phyloP scores from a whole-genome alignment of 495 filamentous ascomycete genomes.

The Aspergillus bertholletiae region DNA sequence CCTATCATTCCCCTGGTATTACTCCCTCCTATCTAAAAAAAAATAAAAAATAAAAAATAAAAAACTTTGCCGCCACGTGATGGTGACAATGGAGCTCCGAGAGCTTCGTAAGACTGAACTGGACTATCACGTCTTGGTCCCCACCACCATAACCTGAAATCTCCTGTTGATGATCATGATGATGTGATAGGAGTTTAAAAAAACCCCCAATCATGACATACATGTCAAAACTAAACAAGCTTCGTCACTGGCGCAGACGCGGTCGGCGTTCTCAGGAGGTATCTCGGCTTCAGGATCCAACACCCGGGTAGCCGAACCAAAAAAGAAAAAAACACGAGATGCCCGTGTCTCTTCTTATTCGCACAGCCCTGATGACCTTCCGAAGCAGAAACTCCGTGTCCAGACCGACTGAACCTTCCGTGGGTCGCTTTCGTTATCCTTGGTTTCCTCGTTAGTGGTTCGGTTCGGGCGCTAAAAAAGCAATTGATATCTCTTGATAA shows the following conservation, averaged over 20 bases:
- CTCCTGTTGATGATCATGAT: constrained; percentile 4
- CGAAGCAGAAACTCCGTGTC: neutral
- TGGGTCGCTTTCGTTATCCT: neutral
- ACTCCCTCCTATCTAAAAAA: neutral
- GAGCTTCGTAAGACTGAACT: constrained; percentile 2
- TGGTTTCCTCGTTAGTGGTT: constrained; percentile 2
- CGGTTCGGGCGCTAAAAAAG: constrained; percentile 18
- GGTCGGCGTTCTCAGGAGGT: neutral
- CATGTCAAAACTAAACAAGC: neutral
- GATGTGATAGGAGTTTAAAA: neutral
- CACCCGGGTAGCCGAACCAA: constrained; percentile 3
- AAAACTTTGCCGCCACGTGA: constrained; percentile 4
- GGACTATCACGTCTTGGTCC: neutral
- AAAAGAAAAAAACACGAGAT: neutral
- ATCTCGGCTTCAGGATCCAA: neutral
- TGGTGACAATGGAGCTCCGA: neutral
- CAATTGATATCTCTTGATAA: constrained; percentile 6
- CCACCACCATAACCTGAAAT: neutral
- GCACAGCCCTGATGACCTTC: neutral
- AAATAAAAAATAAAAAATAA: too few relatives aligned
- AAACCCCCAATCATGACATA: neutral
- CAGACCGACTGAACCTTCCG: constrained; percentile 5
- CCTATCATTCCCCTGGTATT: neutral
- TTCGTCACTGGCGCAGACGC: neutral
- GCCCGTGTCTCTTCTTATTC: constrained; percentile 3